Conservation (phyloP, 2,329 filamentous ascomycete species). For the Ramularia collo-cygni region DNA sequence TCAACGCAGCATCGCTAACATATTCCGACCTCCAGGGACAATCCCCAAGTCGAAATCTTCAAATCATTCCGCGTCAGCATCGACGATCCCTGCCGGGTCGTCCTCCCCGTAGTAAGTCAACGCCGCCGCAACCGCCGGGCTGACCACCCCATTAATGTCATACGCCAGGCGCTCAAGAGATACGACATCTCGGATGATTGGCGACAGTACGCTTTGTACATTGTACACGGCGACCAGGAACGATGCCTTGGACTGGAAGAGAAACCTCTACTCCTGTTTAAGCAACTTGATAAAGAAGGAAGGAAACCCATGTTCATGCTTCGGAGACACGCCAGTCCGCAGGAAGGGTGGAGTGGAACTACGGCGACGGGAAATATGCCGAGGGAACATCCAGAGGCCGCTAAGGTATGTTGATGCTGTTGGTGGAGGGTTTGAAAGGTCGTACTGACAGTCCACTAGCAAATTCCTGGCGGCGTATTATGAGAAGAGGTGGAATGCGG, state of each 20-base stretch:
- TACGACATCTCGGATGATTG: constrained; percentile 98
- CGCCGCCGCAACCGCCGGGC: neutral
- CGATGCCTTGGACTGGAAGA: constrained; percentile 86
- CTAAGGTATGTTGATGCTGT: neutral
- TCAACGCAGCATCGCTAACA: no score
- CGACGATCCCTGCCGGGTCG: constrained; percentile 96
- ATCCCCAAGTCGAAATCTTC: constrained; percentile 79
- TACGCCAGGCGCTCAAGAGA: constrained; percentile 67
- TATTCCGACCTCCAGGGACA: constrained; percentile 22
- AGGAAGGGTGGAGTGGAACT: constrained; percentile 28
- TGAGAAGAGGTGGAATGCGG: no score
- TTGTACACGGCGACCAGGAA: constrained; percentile 98
- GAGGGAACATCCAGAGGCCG: neutral
- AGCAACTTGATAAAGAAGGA: constrained; percentile 92
- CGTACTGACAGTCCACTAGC: neutral
- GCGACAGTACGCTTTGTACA: constrained; percentile 95
- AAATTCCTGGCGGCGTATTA: constrained; percentile 16
- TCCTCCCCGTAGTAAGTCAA: constrained; percentile 62
- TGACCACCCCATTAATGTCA: neutral
- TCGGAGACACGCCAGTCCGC: constrained; percentile 53
- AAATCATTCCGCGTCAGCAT: constrained; percentile 97
- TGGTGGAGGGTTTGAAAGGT: neutral
- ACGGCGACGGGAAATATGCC: constrained; percentile 2
- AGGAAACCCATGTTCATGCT: constrained; percentile 99
- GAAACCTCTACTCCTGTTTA: constrained; percentile 91